Evolutionary conservation across 2,329 filamentous ascomycete genomes (phyloP), one percentile per base, ranked within the genome.

Genomic region (Ophiosphaerella narmari): DNA sequence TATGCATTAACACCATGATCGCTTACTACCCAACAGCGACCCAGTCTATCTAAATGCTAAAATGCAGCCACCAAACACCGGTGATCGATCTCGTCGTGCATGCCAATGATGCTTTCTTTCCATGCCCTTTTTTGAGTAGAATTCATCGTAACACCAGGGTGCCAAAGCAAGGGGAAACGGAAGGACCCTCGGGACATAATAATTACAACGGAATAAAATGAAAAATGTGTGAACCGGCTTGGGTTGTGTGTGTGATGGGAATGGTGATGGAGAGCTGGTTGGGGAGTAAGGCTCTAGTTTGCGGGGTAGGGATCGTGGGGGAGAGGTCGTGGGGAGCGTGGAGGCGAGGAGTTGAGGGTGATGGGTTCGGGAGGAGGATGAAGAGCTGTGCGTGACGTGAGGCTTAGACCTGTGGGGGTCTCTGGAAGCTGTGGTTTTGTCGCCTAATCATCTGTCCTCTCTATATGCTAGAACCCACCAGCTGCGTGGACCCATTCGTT

Each of bases 201-300:
- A 55, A 60, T 60, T 60, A 60, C 57, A 60, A 60, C 29, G 46
- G 34, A 57, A 29, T 29, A 41, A 55, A 57, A 60, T 50, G 45
- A 53, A 59, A 60, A 42, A 18, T 23, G 41, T 48, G 46, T 21
- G 18, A 21, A 21, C 18, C 18, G 18, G 18, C 18, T 21, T 21
- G 18, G 18, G 18, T 21, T 26, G 37, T 44, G 40, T 37, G 34
- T 31, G 43, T 36, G 43, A 3, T 38, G n/a, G 18, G 3, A 16
- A 14, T 16, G 11, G 9, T 18, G 14, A 11, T 7, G 14, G 18
- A 38, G 35, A 16, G 35, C 11, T 29, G 48, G 39, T 48, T n/a
- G 32, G 18, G 18, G 18, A 21, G 3, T 31, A 24, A 29, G 21
- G 23, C 38, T 31, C 24, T 23, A 6, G 23, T 31, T 26, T 21